Percentiles rank a stretch among this genome's conserved stretches.
Conservation (phyloP, 1,284 basidiomycete genomes). For the Uromyces viciae-fabae region DNA sequence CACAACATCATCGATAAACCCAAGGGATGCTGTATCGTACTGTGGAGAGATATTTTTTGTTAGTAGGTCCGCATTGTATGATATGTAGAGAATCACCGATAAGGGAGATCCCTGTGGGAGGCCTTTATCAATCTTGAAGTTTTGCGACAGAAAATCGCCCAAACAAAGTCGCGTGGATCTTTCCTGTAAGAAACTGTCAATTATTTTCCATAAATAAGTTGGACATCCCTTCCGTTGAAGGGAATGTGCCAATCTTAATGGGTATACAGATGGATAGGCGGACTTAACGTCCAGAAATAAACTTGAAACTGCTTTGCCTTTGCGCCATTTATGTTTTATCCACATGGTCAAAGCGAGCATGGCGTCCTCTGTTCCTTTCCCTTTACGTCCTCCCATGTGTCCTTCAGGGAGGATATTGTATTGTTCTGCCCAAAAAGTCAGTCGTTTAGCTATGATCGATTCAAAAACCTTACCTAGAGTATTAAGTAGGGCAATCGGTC, state of each 20-base stretch:
- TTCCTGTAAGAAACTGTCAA: neutral
- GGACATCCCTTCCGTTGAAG: neutral
- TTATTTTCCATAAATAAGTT: neutral
- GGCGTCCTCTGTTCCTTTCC: neutral
- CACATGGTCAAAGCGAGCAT: neutral
- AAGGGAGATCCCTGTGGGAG: constrained; percentile 28
- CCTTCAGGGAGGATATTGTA: neutral
- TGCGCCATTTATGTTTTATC: constrained; percentile 11
- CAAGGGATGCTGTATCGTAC: neutral
- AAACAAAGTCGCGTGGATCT: neutral
- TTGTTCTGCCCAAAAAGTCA: constrained; percentile 22
- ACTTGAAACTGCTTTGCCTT: neutral
- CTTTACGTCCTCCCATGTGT: constrained; percentile 17
- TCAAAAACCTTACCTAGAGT: constrained; percentile 8
- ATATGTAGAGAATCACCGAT: constrained; percentile 16
- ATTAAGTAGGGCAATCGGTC: constrained; percentile 11
- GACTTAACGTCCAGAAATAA: constrained; percentile 16
- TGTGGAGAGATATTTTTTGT: neutral
- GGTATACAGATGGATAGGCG: constrained; percentile 7
- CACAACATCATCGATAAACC: constrained; percentile 20
- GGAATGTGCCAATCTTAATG: neutral
- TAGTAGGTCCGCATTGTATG: constrained; percentile 6
- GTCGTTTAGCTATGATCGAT: neutral
- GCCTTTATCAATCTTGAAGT: neutral
- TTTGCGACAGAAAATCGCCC: neutral